Percentiles rank a stretch among this genome's conserved stretches.
Conservation (phyloP, 495 filamentous ascomycete genomes). For the Parachaetomium inaequale region DNA sequence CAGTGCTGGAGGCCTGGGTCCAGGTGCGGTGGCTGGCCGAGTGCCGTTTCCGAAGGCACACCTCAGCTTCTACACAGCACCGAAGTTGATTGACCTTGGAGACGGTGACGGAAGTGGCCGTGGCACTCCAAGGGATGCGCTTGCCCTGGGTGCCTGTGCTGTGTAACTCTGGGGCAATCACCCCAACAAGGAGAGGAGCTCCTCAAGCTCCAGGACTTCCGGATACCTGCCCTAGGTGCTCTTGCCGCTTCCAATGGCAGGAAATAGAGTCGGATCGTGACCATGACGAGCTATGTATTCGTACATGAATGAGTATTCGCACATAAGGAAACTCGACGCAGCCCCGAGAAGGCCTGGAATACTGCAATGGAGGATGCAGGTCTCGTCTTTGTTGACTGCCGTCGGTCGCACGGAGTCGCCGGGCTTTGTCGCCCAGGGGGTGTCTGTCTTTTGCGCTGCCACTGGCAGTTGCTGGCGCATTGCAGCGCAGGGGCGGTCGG, state of each 20-base stretch:
- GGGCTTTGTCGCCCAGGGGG: background rate
- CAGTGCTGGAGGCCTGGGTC: background rate
- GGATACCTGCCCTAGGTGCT: background rate
- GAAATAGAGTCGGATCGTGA: too few species aligned
- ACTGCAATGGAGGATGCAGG: background rate
- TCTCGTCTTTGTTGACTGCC: background rate
- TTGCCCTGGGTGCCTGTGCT: background rate
- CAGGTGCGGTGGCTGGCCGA: too few species aligned
- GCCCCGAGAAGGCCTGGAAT: too few species aligned
- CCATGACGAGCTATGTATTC: too few species aligned
- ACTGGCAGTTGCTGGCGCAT: background rate
- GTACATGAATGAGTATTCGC: too few species aligned
- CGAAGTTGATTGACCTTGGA: background rate
- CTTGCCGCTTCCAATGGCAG: too few species aligned
- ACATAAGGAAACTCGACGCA: too few species aligned
- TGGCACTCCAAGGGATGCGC: background rate
- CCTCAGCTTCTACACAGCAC: too few species aligned
- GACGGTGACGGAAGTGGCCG: background rate
- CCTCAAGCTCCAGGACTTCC: background rate
- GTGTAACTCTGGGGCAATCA: background rate
- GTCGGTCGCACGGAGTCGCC: constrained; percentile 10
- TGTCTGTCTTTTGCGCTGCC: background rate
- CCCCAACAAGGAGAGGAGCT: background rate
- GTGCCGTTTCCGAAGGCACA: background rate
- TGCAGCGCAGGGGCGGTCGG: constrained; percentile 7